These are phyloP conservation scores for Macrophomina phaseolina DNA, from an alignment of 2,329 filamentous ascomycete genomes.

Conservation along the genomic window DNA sequence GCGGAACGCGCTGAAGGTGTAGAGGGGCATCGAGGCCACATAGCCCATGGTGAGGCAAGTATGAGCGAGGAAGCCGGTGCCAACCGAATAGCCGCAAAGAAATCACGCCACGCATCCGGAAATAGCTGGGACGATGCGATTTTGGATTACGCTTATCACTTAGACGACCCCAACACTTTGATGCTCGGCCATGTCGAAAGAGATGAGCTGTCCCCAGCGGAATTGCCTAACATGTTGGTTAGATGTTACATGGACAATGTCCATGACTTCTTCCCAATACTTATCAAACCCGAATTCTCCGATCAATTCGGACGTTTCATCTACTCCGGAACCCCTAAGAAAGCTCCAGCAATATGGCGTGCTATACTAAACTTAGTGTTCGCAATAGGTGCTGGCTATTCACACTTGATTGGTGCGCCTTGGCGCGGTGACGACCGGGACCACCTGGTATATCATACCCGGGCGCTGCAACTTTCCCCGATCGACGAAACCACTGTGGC, in stretches of 20 bases:
- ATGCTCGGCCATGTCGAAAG: conserved; percentile 38
- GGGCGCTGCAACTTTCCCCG: conserved; percentile 42
- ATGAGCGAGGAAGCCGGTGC: neutral
- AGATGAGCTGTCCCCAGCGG: conserved; percentile 40
- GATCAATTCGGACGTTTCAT: conserved; percentile 41
- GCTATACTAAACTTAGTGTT: conserved; percentile 50
- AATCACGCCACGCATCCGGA: no score
- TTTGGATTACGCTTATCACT: conserved; percentile 29
- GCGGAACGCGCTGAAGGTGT: no score
- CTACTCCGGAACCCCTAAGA: conserved; percentile 30
- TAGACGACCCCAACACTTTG: conserved; percentile 38
- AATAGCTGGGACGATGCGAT: neutral
- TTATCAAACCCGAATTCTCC: conserved; percentile 41
- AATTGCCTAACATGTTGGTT: conserved; percentile 42
- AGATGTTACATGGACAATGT: conserved; percentile 45
- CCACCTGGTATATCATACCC: conserved; percentile 45
- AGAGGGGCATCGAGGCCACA: no score
- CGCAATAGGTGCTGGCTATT: conserved; percentile 47
- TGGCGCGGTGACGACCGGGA: conserved; percentile 35
- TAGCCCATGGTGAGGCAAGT: no score
- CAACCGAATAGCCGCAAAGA: neutral
- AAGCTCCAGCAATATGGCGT: conserved; percentile 38
- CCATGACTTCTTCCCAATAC: conserved; percentile 47
- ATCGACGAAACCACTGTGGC: conserved; percentile 36
- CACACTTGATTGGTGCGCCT: conserved; percentile 36